Conservation (phyloP, 1,284 basidiomycete genomes). For the Baeospora myosura region DNA sequence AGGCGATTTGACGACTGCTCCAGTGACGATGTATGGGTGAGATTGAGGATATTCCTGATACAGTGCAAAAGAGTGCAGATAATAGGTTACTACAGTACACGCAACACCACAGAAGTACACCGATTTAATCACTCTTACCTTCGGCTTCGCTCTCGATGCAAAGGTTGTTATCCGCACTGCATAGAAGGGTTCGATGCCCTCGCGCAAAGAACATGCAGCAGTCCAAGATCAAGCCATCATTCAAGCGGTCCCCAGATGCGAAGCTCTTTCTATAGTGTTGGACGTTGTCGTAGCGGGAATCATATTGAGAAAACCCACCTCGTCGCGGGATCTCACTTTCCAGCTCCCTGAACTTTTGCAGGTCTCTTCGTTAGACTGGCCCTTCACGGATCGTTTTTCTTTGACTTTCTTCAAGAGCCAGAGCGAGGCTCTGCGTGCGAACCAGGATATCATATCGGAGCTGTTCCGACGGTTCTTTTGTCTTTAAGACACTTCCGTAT, state of each 20-base stretch:
- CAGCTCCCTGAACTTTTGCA: slow-evolving; percentile 49
- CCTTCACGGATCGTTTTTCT: slow-evolving; percentile 49
- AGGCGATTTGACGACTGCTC: slow-evolving; percentile 38
- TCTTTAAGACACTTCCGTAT: slow-evolving; percentile 28
- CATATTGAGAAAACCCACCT: slow-evolving; percentile 28
- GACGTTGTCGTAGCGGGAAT: background rate
- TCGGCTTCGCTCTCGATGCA: slow-evolving; percentile 45
- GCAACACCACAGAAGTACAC: background rate
- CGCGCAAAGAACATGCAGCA: slow-evolving; percentile 56
- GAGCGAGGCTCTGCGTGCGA: slow-evolving; percentile 60
- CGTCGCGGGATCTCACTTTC: slow-evolving; percentile 39
- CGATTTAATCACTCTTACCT: no score
- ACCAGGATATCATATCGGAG: slow-evolving; percentile 46
- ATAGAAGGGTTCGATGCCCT: slow-evolving; percentile 38
- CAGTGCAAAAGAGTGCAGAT: background rate
- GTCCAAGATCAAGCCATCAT: slow-evolving; percentile 65
- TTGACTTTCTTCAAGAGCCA: slow-evolving; percentile 64
- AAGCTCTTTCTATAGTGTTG: slow-evolving; percentile 9
- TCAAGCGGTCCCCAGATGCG: slow-evolving; percentile 31
- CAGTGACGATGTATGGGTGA: slow-evolving; percentile 22
- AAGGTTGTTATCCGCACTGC: slow-evolving; percentile 62
- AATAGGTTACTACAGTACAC: background rate
- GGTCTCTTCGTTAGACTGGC: slow-evolving; percentile 63
- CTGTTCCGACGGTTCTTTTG: slow-evolving; percentile 45
- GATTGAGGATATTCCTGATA: background rate